Evolutionary conservation across 805 yeast genomes (phyloP), one percentile per base, ranked within the genome.

Genomic region (Myxozyma melibiosi): DNA sequence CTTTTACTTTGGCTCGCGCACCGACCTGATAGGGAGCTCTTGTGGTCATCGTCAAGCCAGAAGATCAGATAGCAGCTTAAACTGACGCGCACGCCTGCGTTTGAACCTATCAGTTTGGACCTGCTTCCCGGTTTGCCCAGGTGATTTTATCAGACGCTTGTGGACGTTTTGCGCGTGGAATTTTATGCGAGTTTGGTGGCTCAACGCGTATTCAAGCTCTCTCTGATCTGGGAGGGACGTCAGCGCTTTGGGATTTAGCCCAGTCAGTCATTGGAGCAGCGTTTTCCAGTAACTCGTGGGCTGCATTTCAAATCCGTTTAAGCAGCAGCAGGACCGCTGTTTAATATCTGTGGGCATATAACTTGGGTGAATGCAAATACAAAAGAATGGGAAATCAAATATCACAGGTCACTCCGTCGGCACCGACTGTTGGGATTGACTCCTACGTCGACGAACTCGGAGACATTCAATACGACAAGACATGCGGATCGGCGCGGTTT

Each of bases 381-480:
- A 14, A 2, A 8, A 27, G n/a, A 7, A 90, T 91, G 97, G 97
- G 97, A 14, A 89, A 88, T 13, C 88, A 87, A 68, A 74, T 92
- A 58, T 91, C 97, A 1, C 76, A 88, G 33, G 74, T 90, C 69
- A 88, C 96, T 8, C 97, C 96, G 11, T 84, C 96, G 1, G 90
- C 96, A 1, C 90, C 96, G 2, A 88, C 97, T 1, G 88, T 92
- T 66, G 96, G 96, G 5, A 79, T 90, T 1, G 90, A 92, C 22
- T 91, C 97, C 0, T 92, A 91, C 65, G 81, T 92, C 28, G 90
- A 90, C 66, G 89, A 88, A 41, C 76, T 92, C 9, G 84, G 83
- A 24, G 83, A 84, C 58, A 78, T 87, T 38, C 92, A 88, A 65
- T 92, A 89, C 68, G 78, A 85, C 1, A 82, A 84, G 52, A 85